A percentile compares a stretch with the other conserved stretches of the same genome.
Conservation (phyloP, 768 basidiomycete genomes). For the Mycena galericulata region DNA sequence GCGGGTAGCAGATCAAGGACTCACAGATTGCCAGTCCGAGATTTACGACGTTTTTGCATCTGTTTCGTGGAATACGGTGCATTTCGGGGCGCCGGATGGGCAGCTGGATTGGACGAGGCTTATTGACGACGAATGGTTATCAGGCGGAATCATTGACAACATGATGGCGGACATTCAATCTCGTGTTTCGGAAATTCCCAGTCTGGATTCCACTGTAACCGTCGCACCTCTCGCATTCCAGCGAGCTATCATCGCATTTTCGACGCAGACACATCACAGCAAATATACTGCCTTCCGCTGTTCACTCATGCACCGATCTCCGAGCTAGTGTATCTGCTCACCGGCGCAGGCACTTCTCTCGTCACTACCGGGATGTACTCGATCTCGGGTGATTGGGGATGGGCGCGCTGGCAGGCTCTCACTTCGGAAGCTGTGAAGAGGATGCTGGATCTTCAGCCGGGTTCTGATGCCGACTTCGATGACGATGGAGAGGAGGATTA, state of each 20-base stretch:
- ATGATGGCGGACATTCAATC: slow-evolving; percentile 10
- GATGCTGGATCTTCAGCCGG: too few relatives aligned
- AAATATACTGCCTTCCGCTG: background rate
- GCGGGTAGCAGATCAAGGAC: background rate
- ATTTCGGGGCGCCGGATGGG: background rate
- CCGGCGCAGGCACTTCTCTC: too few relatives aligned
- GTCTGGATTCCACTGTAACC: background rate
- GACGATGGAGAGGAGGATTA: too few relatives aligned
- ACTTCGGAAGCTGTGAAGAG: too few relatives aligned
- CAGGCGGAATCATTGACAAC: slow-evolving; percentile 1
- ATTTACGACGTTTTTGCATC: background rate
- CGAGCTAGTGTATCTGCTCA: too few relatives aligned
- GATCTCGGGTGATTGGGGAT: too few relatives aligned
- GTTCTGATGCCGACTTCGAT: too few relatives aligned
- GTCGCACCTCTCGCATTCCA: slow-evolving; percentile 6
- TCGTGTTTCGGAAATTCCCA: background rate
- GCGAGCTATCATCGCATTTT: background rate
- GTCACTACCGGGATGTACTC: too few relatives aligned
- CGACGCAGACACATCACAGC: background rate
- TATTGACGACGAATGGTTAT: slow-evolving; percentile 23
- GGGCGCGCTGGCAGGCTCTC: too few relatives aligned
- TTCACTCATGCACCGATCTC: too few relatives aligned
- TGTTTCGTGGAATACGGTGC: slow-evolving; percentile 1
- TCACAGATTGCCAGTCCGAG: background rate
- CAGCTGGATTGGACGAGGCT: slow-evolving; percentile 23